phyloP scores from a whole-genome alignment of 2,329 filamentous ascomycete genomes.

The Nigrospora osmanthi region DNA sequence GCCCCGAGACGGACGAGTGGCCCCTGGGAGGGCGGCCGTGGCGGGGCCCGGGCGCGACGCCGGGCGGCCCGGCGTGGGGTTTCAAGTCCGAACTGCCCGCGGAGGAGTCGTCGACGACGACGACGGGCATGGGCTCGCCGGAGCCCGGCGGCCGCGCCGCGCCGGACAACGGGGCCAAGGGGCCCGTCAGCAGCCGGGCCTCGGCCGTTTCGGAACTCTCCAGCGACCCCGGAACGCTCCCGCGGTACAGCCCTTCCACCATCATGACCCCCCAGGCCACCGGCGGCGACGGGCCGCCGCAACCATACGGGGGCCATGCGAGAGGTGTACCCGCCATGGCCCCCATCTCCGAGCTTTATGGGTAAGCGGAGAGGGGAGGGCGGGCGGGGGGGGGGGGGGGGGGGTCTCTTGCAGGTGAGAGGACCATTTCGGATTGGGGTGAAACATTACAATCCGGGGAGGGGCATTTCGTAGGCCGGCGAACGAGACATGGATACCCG shows the following conservation, averaged over 20 bases:
- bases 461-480: too few species aligned
- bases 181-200: not conserved
- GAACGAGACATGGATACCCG: too few species aligned
- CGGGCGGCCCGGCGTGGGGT: not conserved
- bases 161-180: not conserved
- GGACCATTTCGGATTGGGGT: too few species aligned
- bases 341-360: not conserved
- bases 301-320: not conserved
- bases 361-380: not conserved
- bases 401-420: too few species aligned
- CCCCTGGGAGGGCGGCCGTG: not conserved
- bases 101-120: slow-evolving; percentile 2
- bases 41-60: not conserved
- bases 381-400: not conserved
- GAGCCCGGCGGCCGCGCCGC: not conserved
- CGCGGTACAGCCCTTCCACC: too few species aligned
- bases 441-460: too few species aligned
- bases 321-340: not conserved
- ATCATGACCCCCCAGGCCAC: too few species aligned
- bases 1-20: slow-evolving; percentile 2
- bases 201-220: too few species aligned
- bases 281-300: too few species aligned
- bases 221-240: too few species aligned
- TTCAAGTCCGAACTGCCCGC: slow-evolving; percentile 11
- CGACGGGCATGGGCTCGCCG: not conserved